Conservation (phyloP, 192 early-diverging fungal genomes). For the Podochytrium sp. region DNA sequence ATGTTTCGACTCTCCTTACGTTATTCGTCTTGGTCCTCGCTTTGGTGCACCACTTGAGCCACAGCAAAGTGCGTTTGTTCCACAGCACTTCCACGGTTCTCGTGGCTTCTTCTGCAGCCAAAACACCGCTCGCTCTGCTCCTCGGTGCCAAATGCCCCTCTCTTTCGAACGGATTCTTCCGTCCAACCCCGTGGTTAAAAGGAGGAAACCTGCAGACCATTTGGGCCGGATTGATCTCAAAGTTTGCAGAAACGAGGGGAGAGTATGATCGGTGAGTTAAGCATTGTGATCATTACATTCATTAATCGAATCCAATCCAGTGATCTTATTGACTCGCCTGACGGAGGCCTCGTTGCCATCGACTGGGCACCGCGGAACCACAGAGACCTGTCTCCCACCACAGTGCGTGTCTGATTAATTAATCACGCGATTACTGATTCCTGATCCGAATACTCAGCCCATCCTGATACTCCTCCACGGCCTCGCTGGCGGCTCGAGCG, state of each 20-base stretch:
- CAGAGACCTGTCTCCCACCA: conserved; percentile 51
- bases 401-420: conserved; percentile 37
- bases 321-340: conserved; percentile 64
- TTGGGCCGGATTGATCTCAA: conserved; percentile 56
- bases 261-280: not conserved
- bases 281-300: not conserved
- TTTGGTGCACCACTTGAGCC: too few relatives aligned
- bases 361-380: conserved; percentile 80
- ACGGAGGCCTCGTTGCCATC: conserved; percentile 84
- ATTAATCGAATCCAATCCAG: conserved; percentile 21
- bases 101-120: not conserved
- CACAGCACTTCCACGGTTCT: conserved; percentile 21
- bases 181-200: conserved; percentile 72
- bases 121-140: not conserved
- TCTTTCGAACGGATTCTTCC: conserved; percentile 46
- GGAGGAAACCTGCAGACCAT: conserved; percentile 84
- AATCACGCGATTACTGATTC: not conserved
- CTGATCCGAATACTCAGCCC: conserved; percentile 40
- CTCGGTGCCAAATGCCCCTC: conserved; percentile 16
- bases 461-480: conserved; percentile 87
- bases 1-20: too few relatives aligned
- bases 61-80: not conserved
- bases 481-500: conserved; percentile 89
- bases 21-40: too few relatives aligned
- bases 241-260: conserved; percentile 5